These are phyloP conservation scores for Purshia tridentata DNA, from an alignment of 306 rosid genomes.

Conservation along the genomic window DNA sequence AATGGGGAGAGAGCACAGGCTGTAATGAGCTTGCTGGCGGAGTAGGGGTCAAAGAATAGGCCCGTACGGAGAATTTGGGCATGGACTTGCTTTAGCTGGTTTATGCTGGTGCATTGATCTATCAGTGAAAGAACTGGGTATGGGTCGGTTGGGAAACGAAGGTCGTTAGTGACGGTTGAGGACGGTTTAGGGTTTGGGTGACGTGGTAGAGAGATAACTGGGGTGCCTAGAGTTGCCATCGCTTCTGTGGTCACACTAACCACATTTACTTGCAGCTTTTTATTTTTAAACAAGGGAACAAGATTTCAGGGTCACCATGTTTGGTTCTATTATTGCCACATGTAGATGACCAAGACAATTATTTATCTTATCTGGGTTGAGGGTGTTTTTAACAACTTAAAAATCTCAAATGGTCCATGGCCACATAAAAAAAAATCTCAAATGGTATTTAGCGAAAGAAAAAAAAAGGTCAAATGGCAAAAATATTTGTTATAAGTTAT, in stretches of 20 bases:
- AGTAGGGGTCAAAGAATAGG: constrained; percentile 42
- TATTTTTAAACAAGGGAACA: neutral
- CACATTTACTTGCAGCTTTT: neutral
- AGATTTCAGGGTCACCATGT: no score
- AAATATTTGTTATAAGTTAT: no score
- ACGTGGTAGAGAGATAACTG: constrained; percentile 27
- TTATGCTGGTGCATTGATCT: constrained; percentile 36
- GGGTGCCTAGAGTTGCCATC: constrained; percentile 34
- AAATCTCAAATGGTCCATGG: no score
- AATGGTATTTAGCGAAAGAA: no score
- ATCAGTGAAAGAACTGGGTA: constrained; percentile 19
- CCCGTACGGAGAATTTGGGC: constrained; percentile 58
- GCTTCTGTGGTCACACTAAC: neutral
- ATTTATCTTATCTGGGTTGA: no score
- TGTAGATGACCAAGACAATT: no score
- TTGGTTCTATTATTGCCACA: no score
- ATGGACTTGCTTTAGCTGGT: constrained; percentile 54
- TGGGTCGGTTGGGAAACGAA: constrained; percentile 19
- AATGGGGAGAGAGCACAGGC: constrained; percentile 35
- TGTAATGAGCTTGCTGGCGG: constrained; percentile 49
- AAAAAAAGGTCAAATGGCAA: no score
- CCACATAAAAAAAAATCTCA: no score
- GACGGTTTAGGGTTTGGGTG: constrained; percentile 9
- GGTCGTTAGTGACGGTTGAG: constrained; percentile 28
- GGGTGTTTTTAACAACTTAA: no score